These are phyloP conservation scores for Fusarium sp. DNA, from an alignment of 2,329 filamentous ascomycete species.

Conservation along the genomic window DNA sequence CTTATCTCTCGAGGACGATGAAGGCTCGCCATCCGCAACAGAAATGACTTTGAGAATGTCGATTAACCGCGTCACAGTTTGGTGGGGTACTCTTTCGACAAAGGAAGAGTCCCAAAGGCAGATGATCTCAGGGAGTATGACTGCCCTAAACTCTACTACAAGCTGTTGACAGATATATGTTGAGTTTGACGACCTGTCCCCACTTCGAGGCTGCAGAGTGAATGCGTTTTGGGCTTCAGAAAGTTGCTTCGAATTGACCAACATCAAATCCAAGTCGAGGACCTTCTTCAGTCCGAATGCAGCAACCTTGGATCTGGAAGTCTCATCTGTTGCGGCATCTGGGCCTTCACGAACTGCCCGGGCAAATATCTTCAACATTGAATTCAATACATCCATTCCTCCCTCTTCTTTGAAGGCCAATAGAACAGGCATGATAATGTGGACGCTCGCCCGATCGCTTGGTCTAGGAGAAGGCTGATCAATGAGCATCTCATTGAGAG, in stretches of 20 bases:
- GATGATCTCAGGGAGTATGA: conserved; percentile 77
- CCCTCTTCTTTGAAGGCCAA: conserved; percentile 84
- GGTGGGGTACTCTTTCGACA: conserved; percentile 79
- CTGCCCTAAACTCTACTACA: conserved; percentile 83
- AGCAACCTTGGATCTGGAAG: conserved; percentile 58
- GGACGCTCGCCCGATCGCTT: conserved; percentile 58
- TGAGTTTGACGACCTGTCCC: conserved; percentile 53
- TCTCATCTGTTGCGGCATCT: conserved; percentile 56
- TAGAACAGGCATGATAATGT: conserved; percentile 78
- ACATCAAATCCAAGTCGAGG: conserved; percentile 78
- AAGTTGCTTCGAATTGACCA: conserved; percentile 81
- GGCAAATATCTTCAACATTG: conserved; percentile 74
- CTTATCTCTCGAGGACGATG: conserved; percentile 69
- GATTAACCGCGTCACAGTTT: conserved; percentile 80
- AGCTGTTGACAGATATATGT: conserved; percentile 71
- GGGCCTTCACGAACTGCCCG: conserved; percentile 41
- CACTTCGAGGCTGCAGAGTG: conserved; percentile 51
- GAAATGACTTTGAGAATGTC: conserved; percentile 84
- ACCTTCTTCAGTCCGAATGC: conserved; percentile 78
- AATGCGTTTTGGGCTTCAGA: conserved; percentile 74
- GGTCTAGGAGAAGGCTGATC: conserved; percentile 62
- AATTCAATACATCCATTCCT: conserved; percentile 77
- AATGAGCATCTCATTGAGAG: conserved; percentile 79
- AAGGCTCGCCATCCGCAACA: conserved; percentile 76
- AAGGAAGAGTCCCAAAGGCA: conserved; percentile 87